These are phyloP conservation scores for Yamadazyma akitaensis DNA, from an alignment of 805 yeast genomes.

Conservation along the genomic window DNA sequence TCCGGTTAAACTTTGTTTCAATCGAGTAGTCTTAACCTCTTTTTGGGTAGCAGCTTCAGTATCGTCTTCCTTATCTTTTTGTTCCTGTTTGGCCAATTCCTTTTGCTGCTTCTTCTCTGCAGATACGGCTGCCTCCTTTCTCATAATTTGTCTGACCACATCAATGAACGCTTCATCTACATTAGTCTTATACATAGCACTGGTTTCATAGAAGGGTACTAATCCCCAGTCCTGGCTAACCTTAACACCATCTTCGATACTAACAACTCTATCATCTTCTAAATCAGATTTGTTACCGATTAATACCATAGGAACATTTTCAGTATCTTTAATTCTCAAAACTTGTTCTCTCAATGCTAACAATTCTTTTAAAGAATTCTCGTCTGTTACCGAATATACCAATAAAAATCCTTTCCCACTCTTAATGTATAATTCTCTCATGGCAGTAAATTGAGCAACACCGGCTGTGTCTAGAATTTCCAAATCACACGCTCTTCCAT, in stretches of 20 bases:
- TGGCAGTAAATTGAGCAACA: conserved; percentile 87
- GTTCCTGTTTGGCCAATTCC: conserved; percentile 35
- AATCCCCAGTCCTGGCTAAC: conserved; percentile 84
- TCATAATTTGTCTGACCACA: conserved; percentile 83
- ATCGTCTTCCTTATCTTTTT: conserved; percentile 15
- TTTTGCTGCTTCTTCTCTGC: conserved; percentile 45
- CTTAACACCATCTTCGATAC: conserved; percentile 77
- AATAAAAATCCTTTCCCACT: conserved; percentile 74
- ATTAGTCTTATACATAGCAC: conserved; percentile 86
- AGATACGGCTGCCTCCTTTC: conserved; percentile 55
- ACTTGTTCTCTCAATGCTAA: conserved; percentile 81
- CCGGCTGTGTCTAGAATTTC: conserved; percentile 68
- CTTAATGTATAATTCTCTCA: conserved; percentile 85
- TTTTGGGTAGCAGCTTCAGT: conserved; percentile 10
- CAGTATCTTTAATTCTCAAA: conserved; percentile 71
- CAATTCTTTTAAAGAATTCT: conserved; percentile 69
- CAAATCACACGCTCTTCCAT: conserved; percentile 80
- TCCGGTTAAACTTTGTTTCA: conserved; percentile 14
- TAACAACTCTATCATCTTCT: conserved; percentile 66
- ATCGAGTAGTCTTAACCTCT: conserved; percentile 9
- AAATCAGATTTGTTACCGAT: conserved; percentile 92
- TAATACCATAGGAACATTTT: conserved; percentile 80
- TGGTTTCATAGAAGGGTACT: conserved; percentile 89
- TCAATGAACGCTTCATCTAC: conserved; percentile 90
- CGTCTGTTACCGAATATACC: conserved; percentile 59